Base-by-base conservation (phyloP, 2,329 filamentous ascomycete species). In the Remersonia thermophila region DNA sequence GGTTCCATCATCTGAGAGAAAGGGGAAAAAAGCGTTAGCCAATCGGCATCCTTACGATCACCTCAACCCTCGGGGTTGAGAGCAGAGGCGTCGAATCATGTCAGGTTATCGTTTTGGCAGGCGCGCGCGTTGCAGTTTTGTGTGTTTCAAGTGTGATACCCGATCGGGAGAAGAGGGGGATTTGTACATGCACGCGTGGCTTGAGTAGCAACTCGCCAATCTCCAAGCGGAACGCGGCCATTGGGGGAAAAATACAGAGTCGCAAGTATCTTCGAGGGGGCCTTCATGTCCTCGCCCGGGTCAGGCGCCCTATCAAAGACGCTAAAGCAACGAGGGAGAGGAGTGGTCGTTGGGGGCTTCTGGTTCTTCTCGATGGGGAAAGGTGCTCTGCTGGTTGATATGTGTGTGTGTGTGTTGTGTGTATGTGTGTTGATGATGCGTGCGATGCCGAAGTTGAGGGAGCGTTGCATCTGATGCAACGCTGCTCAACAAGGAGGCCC, bases 1-100 rank as follows among this genome's bases (percentile, higher is more conserved):
- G 52, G 20, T 23, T 23, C 20, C 20, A 9, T 5, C 20, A 23
- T 69, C 70, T 61, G 71, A 71, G 57, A 71, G 73, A 57, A 69
- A 78, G 73, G 60, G 50, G 58, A 52, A 54, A 52, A 53, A 48
- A 42, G 30, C 47, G 45, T 55, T 46, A 55, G 52, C 50, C 36
- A 7, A 33, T 33, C 16, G 39, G 36, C 39, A 6, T 33, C 37
- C 20, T 37, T 23, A 9, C 20, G 20, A 23, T 35, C 27, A n/a
- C 25, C 12, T 11, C 10, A 30, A 15, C 8, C 9, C 27, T 28
- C 17, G 13, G 27, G 33, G n/a, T 35, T 16, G 15, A 13, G 11
- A 25, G 13, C 10, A 16, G 20, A 6, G 20, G 20, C 20, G 9
- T 23, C 20, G n/a, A n/a, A n/a, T n/a, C 27, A 35, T 25, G 18